phyloP scores from a whole-genome alignment of 768 basidiomycete genomes.

The Panaeolus papilionaceus region DNA sequence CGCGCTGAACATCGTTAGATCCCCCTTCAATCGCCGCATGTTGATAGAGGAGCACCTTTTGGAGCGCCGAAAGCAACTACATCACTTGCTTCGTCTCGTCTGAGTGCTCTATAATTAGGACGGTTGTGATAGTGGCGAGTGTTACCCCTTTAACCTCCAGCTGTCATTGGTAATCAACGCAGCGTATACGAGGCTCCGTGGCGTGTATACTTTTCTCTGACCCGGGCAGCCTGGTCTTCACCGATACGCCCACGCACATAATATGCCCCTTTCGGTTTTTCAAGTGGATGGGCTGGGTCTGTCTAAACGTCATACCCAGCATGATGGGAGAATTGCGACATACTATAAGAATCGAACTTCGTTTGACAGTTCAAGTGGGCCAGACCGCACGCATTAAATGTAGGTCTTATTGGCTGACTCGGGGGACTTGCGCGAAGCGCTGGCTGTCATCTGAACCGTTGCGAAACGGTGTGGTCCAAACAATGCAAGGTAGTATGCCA shows the following conservation, averaged over 20 bases:
- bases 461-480: neutral
- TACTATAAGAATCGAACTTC: neutral
- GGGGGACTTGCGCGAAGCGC: constrained; percentile 11
- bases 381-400: neutral
- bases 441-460: constrained; percentile 2
- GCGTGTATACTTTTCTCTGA: constrained; percentile 9
- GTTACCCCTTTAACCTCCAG: neutral
- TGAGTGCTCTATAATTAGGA: neutral
- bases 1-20: neutral
- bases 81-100: neutral
- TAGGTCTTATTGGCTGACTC: neutral
- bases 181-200: neutral
- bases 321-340: constrained; percentile 10
- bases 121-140: neutral
- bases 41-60: neutral
- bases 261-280: constrained; percentile 1
- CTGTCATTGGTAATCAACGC: constrained; percentile 3
- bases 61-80: constrained; percentile 2
- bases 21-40: constrained; percentile 2
- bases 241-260: neutral
- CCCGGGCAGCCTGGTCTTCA: neutral
- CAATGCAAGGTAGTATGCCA: neutral
- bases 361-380: constrained; percentile 1
- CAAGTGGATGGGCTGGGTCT: neutral
- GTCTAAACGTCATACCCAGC: neutral